These are phyloP conservation scores for Hansenula sp. DNA, from an alignment of 1,139 yeast genomes.

Conservation along the genomic window DNA sequence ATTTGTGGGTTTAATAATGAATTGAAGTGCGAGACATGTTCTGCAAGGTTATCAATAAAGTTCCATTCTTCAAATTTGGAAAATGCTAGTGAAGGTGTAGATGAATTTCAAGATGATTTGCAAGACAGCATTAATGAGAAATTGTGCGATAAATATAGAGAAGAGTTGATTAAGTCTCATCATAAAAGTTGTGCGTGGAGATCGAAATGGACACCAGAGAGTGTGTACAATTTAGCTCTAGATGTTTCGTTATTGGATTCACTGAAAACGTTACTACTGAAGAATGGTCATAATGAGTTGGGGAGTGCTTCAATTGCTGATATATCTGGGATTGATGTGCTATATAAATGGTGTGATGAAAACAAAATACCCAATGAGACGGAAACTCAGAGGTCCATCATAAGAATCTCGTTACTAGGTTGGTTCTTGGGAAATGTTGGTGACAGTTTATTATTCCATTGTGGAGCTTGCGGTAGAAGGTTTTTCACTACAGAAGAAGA, in stretches of 20 bases:
- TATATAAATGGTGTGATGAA: background rate
- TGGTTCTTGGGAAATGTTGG: slow-evolving; percentile 23
- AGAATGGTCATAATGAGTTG: too few species aligned
- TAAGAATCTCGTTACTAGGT: slow-evolving; percentile 21
- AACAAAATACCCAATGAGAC: background rate
- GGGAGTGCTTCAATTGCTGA: background rate
- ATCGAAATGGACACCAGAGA: slow-evolving; percentile 12
- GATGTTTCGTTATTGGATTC: too few species aligned
- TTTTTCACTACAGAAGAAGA: slow-evolving; percentile 21
- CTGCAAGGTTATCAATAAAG: background rate
- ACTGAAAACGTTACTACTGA: too few species aligned
- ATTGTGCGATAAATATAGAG: slow-evolving; percentile 9
- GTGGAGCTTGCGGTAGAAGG: slow-evolving; percentile 31
- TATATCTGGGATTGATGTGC: background rate
- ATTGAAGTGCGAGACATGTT: slow-evolving; percentile 1
- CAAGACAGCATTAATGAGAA: background rate
- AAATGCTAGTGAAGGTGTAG: background rate
- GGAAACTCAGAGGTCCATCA: background rate
- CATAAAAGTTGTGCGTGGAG: slow-evolving; percentile 20
- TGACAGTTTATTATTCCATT: slow-evolving; percentile 19
- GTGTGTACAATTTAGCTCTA: slow-evolving; percentile 10
- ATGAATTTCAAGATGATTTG: background rate
- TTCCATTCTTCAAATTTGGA: background rate
- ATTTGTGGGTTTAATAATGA: background rate
- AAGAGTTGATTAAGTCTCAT: slow-evolving; percentile 8